Base-by-base conservation (phyloP, 305 asterid genomes). In the Fraxinus nigra region DNA sequence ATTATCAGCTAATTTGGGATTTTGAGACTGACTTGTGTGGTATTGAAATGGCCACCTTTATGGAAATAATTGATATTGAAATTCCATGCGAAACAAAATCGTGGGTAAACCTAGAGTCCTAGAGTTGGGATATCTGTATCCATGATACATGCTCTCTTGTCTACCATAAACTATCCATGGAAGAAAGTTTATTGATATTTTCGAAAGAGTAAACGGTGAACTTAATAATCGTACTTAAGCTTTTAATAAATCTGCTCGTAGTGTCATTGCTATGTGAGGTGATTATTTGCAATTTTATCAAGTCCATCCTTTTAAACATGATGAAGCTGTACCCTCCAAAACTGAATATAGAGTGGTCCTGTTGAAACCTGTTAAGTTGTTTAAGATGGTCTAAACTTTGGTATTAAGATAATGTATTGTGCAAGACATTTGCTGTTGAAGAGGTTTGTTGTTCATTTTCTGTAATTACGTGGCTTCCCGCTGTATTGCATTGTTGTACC, bases 221-320 rank as follows among this genome's bases (percentile, higher is more conserved):
- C 74, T 28, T 67, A 28, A 28, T 28, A 67, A 37, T n/a, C 3
- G 32, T 28, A 67, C 18, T 4, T 3, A 33, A 67, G 9, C 26
- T 67, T 26, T 67, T 14, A 2, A 28, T 24, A 26, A 18, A 26
- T 65, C 10, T 28, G 34, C 37, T 24, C 73, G 1, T 28, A 3
- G 56, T 69, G 38, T 80, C 73, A 73, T 33, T 80, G 67, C 69
- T 2, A 26, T 14, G 43, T 72, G 32, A 54, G 40, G 37, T 74
- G 72, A 70, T 73, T 73, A 22, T 73, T 73, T 7, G 30, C 18
- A 54, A 34, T 56, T 35, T 74, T 32, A 54, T 37, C 46, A 74
- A 28, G 63, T 80, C 9, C 73, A 67, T 22, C 75, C 79, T 35
- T 11, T 73, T 80, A 14, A 73, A 73, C 65, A 54, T 61, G 79